Conservation (phyloP, 2,329 filamentous ascomycete genomes). For the Arthroderma sp. region DNA sequence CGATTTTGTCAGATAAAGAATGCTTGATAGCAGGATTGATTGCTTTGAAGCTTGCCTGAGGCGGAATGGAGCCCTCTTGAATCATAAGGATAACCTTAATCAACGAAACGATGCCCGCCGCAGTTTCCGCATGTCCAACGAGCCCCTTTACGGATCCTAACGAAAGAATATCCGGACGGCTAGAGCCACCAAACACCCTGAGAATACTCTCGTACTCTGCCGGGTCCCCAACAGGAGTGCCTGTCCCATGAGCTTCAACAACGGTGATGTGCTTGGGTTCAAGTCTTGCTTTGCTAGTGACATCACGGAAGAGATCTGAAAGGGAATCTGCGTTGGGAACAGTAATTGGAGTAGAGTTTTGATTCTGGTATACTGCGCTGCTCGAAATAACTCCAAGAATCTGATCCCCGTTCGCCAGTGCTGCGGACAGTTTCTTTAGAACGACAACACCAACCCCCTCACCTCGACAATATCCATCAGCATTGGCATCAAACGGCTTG, state of each 20-base stretch:
- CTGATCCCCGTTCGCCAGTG: conserved; percentile 30
- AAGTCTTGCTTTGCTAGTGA: conserved; percentile 2
- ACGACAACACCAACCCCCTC: conserved; percentile 32
- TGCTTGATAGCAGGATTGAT: conserved; percentile 13
- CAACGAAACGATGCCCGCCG: conserved; percentile 24
- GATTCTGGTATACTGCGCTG: conserved; percentile 33
- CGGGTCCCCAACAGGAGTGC: conserved; percentile 24
- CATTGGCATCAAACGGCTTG: conserved; percentile 25
- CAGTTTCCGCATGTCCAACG: conserved; percentile 26
- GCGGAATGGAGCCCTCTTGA: conserved; percentile 18
- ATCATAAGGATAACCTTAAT: conserved; percentile 25
- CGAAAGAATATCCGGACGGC: conserved; percentile 10
- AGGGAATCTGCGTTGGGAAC: conserved; percentile 6
- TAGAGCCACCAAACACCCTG: conserved; percentile 15
- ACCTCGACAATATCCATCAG: conserved; percentile 35
- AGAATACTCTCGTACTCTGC: conserved; percentile 21
- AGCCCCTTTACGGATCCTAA: conserved; percentile 26
- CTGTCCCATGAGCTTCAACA: conserved; percentile 28
- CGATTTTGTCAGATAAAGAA: neutral
- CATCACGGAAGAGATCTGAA: neutral
- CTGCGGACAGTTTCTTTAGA: conserved; percentile 31
- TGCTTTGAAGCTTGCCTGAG: conserved; percentile 19
- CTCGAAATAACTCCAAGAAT: conserved; percentile 33
- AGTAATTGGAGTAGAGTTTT: conserved; percentile 19
- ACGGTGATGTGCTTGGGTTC: conserved; percentile 5